These are phyloP conservation scores for Talaromyces rugulosus DNA, from an alignment of 2,329 filamentous ascomycete species.

Conservation along the genomic window DNA sequence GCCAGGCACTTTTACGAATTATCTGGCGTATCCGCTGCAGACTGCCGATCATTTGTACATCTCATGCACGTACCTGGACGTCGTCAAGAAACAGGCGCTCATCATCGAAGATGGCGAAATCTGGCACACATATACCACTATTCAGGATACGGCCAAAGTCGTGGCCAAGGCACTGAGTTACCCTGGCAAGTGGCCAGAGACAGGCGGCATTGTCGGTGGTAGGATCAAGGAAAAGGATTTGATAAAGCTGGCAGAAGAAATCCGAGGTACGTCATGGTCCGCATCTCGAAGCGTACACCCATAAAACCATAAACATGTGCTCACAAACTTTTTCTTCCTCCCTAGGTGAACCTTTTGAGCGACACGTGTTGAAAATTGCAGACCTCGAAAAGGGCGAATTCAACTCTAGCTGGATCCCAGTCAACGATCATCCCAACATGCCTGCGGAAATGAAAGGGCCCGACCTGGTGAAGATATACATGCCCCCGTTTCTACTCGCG, in stretches of 20 bases:
- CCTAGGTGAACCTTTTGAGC: neutral
- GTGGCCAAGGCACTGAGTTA: conserved; percentile 5
- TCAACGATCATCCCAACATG: conserved; percentile 2
- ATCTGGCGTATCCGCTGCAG: conserved; percentile 6
- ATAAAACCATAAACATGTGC: neutral
- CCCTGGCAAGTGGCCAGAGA: conserved; percentile 8
- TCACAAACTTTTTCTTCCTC: neutral
- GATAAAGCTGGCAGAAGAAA: conserved; percentile 2
- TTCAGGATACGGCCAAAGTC: conserved; percentile 3
- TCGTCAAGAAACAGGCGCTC: conserved; percentile 2
- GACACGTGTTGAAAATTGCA: neutral
- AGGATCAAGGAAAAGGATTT: neutral
- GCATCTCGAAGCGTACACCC: neutral
- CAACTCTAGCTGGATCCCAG: neutral
- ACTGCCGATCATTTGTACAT: conserved; percentile 6
- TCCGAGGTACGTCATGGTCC: neutral
- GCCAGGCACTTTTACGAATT: conserved; percentile 7
- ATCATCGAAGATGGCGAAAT: conserved; percentile 2
- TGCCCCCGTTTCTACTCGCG: neutral
- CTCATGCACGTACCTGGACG: conserved; percentile 1
- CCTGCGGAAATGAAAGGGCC: neutral
- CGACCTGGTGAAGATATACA: neutral
- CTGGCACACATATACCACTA: conserved; percentile 1
- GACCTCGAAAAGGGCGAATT: neutral
- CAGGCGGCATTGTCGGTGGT: conserved; percentile 4